Evolutionary conservation across 768 basidiomycete genomes (phyloP).

Genomic region (Xerocomellus intermedius): DNA sequence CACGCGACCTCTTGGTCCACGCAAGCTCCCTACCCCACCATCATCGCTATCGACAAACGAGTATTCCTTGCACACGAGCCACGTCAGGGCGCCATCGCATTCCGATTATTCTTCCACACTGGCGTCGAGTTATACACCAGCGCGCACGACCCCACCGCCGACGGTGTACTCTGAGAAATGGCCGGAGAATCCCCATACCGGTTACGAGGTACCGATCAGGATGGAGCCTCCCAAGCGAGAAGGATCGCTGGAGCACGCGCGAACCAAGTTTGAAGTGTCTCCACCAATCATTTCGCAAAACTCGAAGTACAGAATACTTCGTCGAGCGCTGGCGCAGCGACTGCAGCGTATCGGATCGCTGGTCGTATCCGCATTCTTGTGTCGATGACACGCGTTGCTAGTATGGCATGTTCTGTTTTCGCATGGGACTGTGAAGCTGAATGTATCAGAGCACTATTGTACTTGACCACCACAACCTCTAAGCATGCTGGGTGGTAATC

Average conservation of each 20-base stretch:
- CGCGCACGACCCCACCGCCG: slow-evolving; percentile 29
- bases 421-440: slow-evolving; percentile 27
- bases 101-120: slow-evolving; percentile 25
- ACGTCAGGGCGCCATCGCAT: slow-evolving; percentile 19
- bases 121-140: slow-evolving; percentile 28
- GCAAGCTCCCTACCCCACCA: slow-evolving; percentile 35
- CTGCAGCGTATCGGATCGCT: slow-evolving; percentile 29
- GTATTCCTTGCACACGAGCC: slow-evolving; percentile 9
- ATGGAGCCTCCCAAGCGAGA: slow-evolving; percentile 23
- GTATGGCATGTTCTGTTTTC: slow-evolving; percentile 7
- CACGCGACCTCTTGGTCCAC: slow-evolving; percentile 18
- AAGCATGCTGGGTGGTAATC: slow-evolving; percentile 13
- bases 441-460: slow-evolving; percentile 25
- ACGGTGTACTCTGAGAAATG: slow-evolving; percentile 33
- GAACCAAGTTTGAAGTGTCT: slow-evolving; percentile 20
- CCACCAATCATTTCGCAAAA: slow-evolving; percentile 21
- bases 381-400: slow-evolving; percentile 24
- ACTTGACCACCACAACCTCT: slow-evolving; percentile 14
- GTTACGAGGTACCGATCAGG: slow-evolving; percentile 22
- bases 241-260: slow-evolving; percentile 22
- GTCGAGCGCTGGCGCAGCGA: slow-evolving; percentile 23
- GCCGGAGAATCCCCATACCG: slow-evolving; percentile 25
- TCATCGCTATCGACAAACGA: slow-evolving; percentile 28
- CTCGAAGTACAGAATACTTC: slow-evolving; percentile 25
- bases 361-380: slow-evolving; percentile 31